These are phyloP conservation scores for Cercospora zeina DNA, from an alignment of 2,329 filamentous ascomycete species.

Conservation along the genomic window DNA sequence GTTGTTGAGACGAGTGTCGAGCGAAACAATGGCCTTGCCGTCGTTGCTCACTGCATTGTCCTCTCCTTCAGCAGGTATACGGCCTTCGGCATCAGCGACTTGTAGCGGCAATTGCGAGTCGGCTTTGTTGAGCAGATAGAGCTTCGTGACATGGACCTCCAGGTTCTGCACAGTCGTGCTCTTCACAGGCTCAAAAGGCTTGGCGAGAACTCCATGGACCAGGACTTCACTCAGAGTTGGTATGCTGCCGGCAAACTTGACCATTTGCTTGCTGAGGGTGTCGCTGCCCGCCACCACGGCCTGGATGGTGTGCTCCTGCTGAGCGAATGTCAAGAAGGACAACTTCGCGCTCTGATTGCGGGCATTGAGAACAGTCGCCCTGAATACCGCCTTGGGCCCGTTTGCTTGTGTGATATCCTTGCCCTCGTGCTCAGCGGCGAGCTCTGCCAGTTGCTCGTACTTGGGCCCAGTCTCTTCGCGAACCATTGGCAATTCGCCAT, in stretches of 20 bases:
- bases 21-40: constrained; percentile 68
- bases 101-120: constrained; percentile 62
- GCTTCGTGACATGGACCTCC: constrained; percentile 85
- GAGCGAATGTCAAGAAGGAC: constrained; percentile 82
- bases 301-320: constrained; percentile 75
- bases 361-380: constrained; percentile 82
- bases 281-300: constrained; percentile 60
- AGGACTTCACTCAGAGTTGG: constrained; percentile 76
- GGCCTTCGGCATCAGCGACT: constrained; percentile 54
- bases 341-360: constrained; percentile 88
- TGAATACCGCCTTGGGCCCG: constrained; percentile 65
- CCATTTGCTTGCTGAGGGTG: constrained; percentile 76
- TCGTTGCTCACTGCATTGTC: constrained; percentile 51
- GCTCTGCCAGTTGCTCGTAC: constrained; percentile 60
- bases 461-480: constrained; percentile 48
- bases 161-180: constrained; percentile 76
- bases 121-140: constrained; percentile 72
- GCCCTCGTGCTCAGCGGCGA: constrained; percentile 61
- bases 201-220: constrained; percentile 77
- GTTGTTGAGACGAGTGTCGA: constrained; percentile 87
- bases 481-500: constrained; percentile 67
- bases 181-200: constrained; percentile 83
- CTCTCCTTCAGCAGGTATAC: constrained; percentile 50
- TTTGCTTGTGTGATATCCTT: constrained; percentile 32
- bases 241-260: constrained; percentile 80